Evolutionary conservation across 805 yeast species (phyloP).

Genomic region (Spencermartinsiella europaea): DNA sequence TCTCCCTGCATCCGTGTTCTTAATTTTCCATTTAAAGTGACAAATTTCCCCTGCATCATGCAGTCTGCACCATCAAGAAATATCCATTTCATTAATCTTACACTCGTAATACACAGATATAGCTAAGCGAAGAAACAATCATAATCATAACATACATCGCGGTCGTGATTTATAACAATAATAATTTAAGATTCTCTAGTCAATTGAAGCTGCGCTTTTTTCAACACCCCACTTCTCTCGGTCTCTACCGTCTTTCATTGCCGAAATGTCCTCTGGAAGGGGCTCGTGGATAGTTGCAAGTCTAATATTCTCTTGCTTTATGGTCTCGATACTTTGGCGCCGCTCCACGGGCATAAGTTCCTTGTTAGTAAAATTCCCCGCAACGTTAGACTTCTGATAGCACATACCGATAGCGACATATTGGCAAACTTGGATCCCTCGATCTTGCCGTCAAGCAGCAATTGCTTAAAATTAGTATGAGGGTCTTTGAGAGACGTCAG

Average conservation of each 20-base stretch:
- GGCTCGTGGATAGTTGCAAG: conserved; percentile 26
- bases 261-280: conserved; percentile 30
- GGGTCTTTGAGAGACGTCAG: conserved; percentile 26
- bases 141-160: no score
- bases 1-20: no score
- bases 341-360: conserved; percentile 28
- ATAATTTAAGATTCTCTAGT: no score
- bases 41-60: no score
- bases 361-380: conserved; percentile 1
- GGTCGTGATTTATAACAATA: no score
- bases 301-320: conserved; percentile 26
- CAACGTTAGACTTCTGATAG: background rate
- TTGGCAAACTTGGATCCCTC: conserved; percentile 28
- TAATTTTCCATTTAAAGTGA: no score
- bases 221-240: conserved; percentile 40
- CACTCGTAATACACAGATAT: no score
- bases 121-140: no score
- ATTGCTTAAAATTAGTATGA: conserved; percentile 20
- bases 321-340: conserved; percentile 21
- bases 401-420: conserved; percentile 24
- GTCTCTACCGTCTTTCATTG: conserved; percentile 38
- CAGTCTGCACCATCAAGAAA: no score
- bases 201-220: conserved; percentile 34
- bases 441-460: conserved; percentile 25
- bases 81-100: no score